Base-by-base conservation (phyloP, 1,139 yeast species). In the Pneumocystis canis region DNA sequence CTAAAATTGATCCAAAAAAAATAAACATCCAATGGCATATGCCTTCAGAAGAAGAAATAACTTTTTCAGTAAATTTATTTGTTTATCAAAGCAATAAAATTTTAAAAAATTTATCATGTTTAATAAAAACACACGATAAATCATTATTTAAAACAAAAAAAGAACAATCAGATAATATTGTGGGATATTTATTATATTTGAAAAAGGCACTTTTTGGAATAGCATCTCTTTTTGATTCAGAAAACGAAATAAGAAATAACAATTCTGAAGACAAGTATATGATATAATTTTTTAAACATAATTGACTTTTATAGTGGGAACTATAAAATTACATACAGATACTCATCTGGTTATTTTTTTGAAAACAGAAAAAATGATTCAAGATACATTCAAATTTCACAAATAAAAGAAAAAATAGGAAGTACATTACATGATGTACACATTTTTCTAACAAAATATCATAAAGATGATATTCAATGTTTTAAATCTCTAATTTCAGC, bases 21-120 rank as follows among this genome's bases (percentile, higher is more conserved):
- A 72, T 84, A 56, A 70, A 77, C 0, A 84, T 89, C 68, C 76
- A 79, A 1, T 92, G 98, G 98, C 89, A 84, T 70, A 72, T 79
- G 0, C 97, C 97, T 0, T 70, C 77, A 0, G 74, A 75, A 2
- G 74, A 71, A 1, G 90, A 85, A 62, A 76, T 88, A 0, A 73
- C 74, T 1, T 79, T 79, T 70, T 85, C 89, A 0, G 78, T 82
- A n/a, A 78, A 79, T 6, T 73, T 79, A 56, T 83, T 84, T 68
- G 25, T 77, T 78, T 62, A 66, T 71, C 35, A 62, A 61, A 59
- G 63, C 47, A 59, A 18, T 35, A 57, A 57, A 62, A 65, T 31
- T 65, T 65, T 14, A 58, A 61, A 40, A 65, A 63, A 53, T 60
- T 65, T 33, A 64, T 64, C 32, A 59, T 65, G 5, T 62, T 62